These are phyloP conservation scores for Salvia splendens DNA, from an alignment of 257 asterid species.

Conservation along the genomic window DNA sequence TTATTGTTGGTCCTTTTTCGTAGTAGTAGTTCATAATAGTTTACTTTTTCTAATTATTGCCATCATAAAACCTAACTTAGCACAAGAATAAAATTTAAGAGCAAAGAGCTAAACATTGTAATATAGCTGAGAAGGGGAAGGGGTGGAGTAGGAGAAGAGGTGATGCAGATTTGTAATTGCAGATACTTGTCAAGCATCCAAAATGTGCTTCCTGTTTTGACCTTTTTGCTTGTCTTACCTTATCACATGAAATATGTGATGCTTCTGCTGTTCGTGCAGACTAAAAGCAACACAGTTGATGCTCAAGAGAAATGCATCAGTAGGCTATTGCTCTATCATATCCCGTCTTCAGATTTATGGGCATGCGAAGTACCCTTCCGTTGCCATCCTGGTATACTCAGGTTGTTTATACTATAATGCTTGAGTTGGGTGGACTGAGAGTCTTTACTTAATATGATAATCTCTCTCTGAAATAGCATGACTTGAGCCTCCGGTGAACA, in stretches of 20 bases:
- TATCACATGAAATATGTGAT: constrained; percentile 23
- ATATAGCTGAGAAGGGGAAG: background rate
- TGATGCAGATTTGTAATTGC: constrained; percentile 2
- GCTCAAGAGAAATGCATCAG: constrained; percentile 95
- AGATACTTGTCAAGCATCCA: constrained; percentile 17
- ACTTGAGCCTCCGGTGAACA: too few relatives aligned
- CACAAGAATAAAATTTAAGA: background rate
- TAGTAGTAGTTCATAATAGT: background rate
- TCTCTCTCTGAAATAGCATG: constrained; percentile 4
- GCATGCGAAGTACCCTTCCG: constrained; percentile 93
- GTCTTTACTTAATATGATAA: constrained; percentile 30
- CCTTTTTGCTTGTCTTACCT: constrained; percentile 1
- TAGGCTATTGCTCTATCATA: constrained; percentile 81
- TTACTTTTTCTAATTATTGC: background rate
- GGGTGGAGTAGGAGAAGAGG: constrained; percentile 2
- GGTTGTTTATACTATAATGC: constrained; percentile 37
- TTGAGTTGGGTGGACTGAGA: constrained; percentile 27
- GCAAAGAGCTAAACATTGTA: background rate
- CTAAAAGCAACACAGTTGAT: constrained; percentile 76
- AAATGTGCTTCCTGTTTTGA: constrained; percentile 1
- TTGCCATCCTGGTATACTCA: constrained; percentile 98
- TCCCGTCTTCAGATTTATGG: constrained; percentile 90
- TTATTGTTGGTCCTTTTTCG: background rate
- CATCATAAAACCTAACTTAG: background rate
- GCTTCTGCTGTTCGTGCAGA: constrained; percentile 53